A percentile compares a stretch with the other conserved stretches of the same genome.
Conservation (phyloP, 2,329 filamentous ascomycete species). For the Arthrobotrys sinensis region DNA sequence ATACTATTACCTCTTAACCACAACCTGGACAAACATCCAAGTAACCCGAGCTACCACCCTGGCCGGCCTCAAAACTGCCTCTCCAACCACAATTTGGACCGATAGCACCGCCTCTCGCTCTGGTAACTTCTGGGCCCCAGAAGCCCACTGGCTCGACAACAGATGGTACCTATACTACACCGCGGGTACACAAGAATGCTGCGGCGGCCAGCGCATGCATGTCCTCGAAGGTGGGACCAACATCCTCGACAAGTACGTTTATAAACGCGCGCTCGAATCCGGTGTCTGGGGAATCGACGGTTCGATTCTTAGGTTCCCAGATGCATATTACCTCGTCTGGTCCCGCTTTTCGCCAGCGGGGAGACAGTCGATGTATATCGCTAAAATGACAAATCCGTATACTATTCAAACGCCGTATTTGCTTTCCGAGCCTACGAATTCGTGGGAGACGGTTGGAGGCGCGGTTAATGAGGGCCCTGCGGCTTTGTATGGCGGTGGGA, state of each 20-base stretch:
- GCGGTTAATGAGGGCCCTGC: constrained; percentile 74
- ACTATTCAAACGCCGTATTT: constrained; percentile 70
- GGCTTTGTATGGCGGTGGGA: constrained; percentile 72
- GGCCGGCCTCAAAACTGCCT: constrained; percentile 72
- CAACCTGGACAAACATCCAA: constrained; percentile 73
- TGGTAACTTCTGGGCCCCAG: constrained; percentile 74
- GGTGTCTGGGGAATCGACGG: constrained; percentile 73
- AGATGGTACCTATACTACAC: constrained; percentile 75
- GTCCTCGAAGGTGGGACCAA: constrained; percentile 72
- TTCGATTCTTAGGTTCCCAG: constrained; percentile 70
- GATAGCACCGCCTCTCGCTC: constrained; percentile 70
- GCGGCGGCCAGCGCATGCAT: constrained; percentile 72
- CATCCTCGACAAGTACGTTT: constrained; percentile 72
- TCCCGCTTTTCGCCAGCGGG: constrained; percentile 70
- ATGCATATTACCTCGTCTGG: constrained; percentile 72
- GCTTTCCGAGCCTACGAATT: constrained; percentile 71
- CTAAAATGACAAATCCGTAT: constrained; percentile 68
- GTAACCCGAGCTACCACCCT: constrained; percentile 73
- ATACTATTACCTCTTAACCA: constrained; percentile 74
- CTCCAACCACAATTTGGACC: constrained; percentile 71
- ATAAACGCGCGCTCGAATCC: constrained; percentile 69
- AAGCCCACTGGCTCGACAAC: constrained; percentile 62
- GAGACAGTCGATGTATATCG: constrained; percentile 69
- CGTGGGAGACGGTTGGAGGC: constrained; percentile 71
- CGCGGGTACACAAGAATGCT: constrained; percentile 69